Evolutionary conservation across 2,329 filamentous ascomycete genomes (phyloP), one percentile per base, ranked within the genome.

Genomic region (Seiridium cupressi): DNA sequence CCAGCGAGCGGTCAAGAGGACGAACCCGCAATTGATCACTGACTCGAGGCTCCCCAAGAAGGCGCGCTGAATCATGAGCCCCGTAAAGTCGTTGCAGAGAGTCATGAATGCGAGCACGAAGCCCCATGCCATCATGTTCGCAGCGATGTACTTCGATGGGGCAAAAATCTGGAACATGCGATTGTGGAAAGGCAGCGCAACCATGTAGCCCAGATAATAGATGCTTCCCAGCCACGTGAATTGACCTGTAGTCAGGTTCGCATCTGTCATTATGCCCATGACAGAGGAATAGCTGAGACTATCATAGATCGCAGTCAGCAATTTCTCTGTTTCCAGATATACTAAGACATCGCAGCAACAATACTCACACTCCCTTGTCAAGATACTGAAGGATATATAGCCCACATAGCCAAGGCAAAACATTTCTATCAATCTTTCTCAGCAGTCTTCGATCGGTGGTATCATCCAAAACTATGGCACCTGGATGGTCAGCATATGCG

Each of bases 251-350:
- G 40, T 57, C 69, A 5, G 63, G 62, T 13, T 82, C 71, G 83
- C 82, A 84, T n/a, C 78, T 77, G 65, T 84, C 85, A 57, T 85
- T 73, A 57, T 57, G 31, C 54, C 54, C 54, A 57, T 57, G 18
- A 57, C 54, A n/a, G 54, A 57, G 34, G 54, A 46, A 26, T 57
- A 57, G 54, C 54, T 57, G 32, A 57, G 38, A 2, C 54, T 57
- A 18, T 6, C 10, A 32, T 10, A 3, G 11, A 44, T 34, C 1
- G n/a, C 5, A 13, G 9, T 18, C 4, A 44, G 38, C 54, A 56
- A 40, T 44, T 31, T 44, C 8, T 3, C 9, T n/a, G 10, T 35
- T 8, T 26, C 18, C 18, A 26, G 18, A 2, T 26, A 26, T 26
- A 26, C 18, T 26, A 26, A 26, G 18, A 26, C 18, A 26, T 26